phyloP scores from a whole-genome alignment of 2,329 filamentous ascomycete species.

The Cladosporium cucumerinum region DNA sequence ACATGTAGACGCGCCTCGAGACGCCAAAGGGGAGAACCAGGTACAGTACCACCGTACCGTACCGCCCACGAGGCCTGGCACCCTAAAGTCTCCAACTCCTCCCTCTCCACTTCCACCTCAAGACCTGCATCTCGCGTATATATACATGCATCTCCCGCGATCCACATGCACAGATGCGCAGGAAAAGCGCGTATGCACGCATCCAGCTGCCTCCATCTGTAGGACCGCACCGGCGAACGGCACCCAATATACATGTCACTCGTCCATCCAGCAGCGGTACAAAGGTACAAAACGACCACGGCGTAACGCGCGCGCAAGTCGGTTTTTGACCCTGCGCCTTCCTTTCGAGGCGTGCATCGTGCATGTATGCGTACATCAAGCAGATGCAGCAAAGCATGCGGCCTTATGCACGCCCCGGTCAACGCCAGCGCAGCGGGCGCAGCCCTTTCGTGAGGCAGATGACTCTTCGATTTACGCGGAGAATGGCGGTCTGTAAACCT shows the following conservation, averaged over 20 bases:
- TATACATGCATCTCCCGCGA: not conserved
- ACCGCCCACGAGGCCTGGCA: slow-evolving; percentile 2
- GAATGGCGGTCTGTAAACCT: slow-evolving; percentile 4
- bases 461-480: not conserved
- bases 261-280: not conserved
- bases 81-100: not conserved
- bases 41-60: no score
- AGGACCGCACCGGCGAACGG: not conserved
- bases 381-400: not conserved
- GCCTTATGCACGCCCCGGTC: slow-evolving; percentile 5
- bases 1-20: not conserved
- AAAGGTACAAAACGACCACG: not conserved
- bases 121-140: not conserved
- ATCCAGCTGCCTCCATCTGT: not conserved
- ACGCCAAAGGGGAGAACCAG: not conserved
- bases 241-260: not conserved
- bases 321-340: not conserved
- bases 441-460: slow-evolving; percentile 8
- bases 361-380: not conserved
- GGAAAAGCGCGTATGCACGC: not conserved
- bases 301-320: not conserved
- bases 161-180: not conserved
- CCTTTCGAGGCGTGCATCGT: not conserved
- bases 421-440: slow-evolving; percentile 3
- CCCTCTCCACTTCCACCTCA: not conserved